Evolutionary conservation across 495 filamentous ascomycete genomes (phyloP), one percentile per base, ranked within the genome.

Genomic region (Talaromyces wortmannii): DNA sequence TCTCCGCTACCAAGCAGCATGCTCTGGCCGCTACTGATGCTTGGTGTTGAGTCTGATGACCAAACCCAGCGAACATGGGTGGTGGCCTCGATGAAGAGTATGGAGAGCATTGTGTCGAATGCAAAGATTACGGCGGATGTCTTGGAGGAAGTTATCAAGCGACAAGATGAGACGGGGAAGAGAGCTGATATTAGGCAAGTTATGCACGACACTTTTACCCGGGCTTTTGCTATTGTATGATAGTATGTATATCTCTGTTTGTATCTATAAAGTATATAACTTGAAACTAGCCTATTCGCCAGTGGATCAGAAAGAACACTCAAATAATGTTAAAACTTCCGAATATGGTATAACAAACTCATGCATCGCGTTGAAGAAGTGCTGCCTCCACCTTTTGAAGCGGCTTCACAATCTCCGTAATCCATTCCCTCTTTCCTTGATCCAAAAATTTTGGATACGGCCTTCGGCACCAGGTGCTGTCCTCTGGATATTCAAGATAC

Each of bases 401-500:
- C 16, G 48, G 48, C 31, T 50, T 50, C 15, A 50, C 48, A 11
- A 17, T 50, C 5, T n/a, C 17, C 7, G 12, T 32, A 33, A 50
- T 50, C 31, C 48, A 50, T 50, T 50, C 48, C 15, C 48, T 31
- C n/a, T 50, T 50, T 36, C 31, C 48, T 16, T 18, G 16, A 50
- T 33, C 31, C 31, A 50, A 17, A 16, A 50, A 50, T 17, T 50
- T 31, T 15, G 48, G 48, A 11, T 50, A 50, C 31, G 31, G 48
- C 36, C 48, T 30, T 40, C 48, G 31, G 31, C 48, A 50, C 48
- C 48, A 50, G 15, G 48, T 50, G 31, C 48, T 50, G 12, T 50
- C 48, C 31, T 50, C 31, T 50, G 48, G 29, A 17, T 90, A 90
- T 45, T 81, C 83, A 59, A 81, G 79, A 62, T 77, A 78, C 31